phyloP scores from a whole-genome alignment of 2,329 filamentous ascomycete species.

The Colletotrichum sublineola region DNA sequence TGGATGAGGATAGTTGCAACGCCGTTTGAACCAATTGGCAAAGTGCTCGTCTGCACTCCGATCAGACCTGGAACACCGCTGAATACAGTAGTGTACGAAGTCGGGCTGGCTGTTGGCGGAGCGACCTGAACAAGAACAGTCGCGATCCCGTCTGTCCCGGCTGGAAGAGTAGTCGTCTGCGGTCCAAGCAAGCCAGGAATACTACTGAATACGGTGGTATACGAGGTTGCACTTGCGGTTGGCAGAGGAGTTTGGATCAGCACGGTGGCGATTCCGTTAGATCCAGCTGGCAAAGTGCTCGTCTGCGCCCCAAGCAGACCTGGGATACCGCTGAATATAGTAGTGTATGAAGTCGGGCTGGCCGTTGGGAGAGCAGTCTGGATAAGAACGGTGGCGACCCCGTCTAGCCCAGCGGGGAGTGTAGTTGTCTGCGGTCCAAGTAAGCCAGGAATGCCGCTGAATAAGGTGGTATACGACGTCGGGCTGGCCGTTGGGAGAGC shows the following conservation, averaged over 20 bases:
- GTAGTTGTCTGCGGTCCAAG: constrained; percentile 5
- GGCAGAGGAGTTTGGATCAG: constrained; percentile 16
- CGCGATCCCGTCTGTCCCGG: constrained; percentile 12
- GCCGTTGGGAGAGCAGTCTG: constrained; percentile 13
- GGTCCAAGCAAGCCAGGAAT: constrained; percentile 11
- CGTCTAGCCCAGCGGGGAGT: constrained; percentile 4
- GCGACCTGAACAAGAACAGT: constrained; percentile 14
- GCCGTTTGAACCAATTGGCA: background rate
- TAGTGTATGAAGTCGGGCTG: background rate
- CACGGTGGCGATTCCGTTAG: constrained; percentile 20
- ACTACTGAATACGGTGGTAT: constrained; percentile 10
- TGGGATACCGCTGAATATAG: constrained; percentile 4
- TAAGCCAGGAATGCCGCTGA: constrained; percentile 16
- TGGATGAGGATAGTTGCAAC: constrained; percentile 1
- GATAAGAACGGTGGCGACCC: constrained; percentile 18
- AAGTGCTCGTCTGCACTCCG: constrained; percentile 4
- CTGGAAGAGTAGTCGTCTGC: constrained; percentile 8
- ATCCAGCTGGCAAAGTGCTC: constrained; percentile 5
- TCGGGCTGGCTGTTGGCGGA: background rate
- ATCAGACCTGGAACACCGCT: constrained; percentile 8
- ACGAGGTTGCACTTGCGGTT: background rate
- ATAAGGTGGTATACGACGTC: background rate
- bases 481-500: constrained; percentile 5
- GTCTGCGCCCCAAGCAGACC: constrained; percentile 14
- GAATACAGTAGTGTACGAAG: constrained; percentile 13